phyloP scores from a whole-genome alignment of 2,329 filamentous ascomycete species.

The Pyrenophora seminiperda region DNA sequence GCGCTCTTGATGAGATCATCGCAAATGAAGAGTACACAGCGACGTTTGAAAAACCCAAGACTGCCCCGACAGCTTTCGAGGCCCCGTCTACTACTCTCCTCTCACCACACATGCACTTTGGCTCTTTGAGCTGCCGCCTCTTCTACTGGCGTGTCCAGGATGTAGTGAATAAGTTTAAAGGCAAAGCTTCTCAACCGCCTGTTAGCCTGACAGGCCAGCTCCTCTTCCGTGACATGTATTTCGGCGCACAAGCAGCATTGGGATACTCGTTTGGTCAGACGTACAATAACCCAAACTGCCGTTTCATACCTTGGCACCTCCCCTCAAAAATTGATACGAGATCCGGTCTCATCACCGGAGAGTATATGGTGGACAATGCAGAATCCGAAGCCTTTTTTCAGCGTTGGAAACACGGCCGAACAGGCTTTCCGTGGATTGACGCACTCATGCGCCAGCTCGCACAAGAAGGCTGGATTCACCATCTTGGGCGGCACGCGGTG shows the following conservation, averaged over 20 bases:
- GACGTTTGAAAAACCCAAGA: constrained; percentile 77
- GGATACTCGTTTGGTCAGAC: constrained; percentile 69
- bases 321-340: constrained; percentile 62
- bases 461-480: constrained; percentile 78
- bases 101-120: constrained; percentile 76
- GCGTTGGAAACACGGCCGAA: constrained; percentile 71
- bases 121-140: constrained; percentile 69
- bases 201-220: constrained; percentile 74
- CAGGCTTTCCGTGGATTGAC: constrained; percentile 82
- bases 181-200: constrained; percentile 63
- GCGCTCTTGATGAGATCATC: constrained; percentile 63
- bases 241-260: constrained; percentile 72
- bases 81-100: constrained; percentile 75
- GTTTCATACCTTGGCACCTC: constrained; percentile 81
- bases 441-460: constrained; percentile 77
- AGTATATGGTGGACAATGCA: constrained; percentile 67
- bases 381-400: constrained; percentile 69
- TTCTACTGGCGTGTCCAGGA: constrained; percentile 75
- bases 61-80: constrained; percentile 73
- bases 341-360: constrained; percentile 58
- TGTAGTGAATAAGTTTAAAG: constrained; percentile 63
- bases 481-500: constrained; percentile 76
- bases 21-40: constrained; percentile 69
- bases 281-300: constrained; percentile 66
- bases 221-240: constrained; percentile 83